A percentile compares a stretch with the other conserved stretches of the same genome.
Conservation (phyloP, 768 basidiomycete genomes). For the Galerina sulciceps region DNA sequence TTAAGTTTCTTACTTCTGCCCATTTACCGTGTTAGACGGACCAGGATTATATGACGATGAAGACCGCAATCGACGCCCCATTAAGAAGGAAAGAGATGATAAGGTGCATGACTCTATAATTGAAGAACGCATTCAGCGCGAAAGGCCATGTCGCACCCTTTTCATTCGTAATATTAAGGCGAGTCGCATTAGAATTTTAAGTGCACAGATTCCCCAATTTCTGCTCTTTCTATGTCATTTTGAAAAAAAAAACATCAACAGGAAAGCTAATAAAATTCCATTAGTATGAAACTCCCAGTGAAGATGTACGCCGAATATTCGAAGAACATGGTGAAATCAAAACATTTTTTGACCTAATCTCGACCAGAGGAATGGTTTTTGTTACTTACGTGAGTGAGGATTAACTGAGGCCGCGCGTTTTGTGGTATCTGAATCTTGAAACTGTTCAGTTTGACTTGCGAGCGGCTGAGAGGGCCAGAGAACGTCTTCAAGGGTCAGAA, state of each 20-base stretch:
- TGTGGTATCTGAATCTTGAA: slow-evolving; percentile 20
- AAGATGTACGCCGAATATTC: slow-evolving; percentile 83
- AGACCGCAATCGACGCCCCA: slow-evolving; percentile 49
- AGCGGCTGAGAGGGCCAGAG: slow-evolving; percentile 90
- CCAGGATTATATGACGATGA: slow-evolving; percentile 62
- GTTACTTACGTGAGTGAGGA: slow-evolving; percentile 88
- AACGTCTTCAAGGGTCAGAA: slow-evolving; percentile 86
- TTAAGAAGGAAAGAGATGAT: slow-evolving; percentile 82
- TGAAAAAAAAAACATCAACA: no score
- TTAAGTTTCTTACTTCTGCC: slow-evolving; percentile 51
- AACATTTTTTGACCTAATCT: slow-evolving; percentile 95
- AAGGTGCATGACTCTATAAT: slow-evolving; percentile 91
- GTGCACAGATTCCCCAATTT: slow-evolving; percentile 6
- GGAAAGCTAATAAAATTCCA: slow-evolving; percentile 24
- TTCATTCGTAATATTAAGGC: slow-evolving; percentile 99
- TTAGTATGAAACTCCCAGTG: slow-evolving; percentile 89
- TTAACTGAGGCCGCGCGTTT: background rate
- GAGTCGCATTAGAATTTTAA: slow-evolving; percentile 44
- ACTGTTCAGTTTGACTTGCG: slow-evolving; percentile 81
- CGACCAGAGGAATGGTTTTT: slow-evolving; percentile 97
- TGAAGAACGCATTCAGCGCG: slow-evolving; percentile 91
- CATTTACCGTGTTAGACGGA: slow-evolving; percentile 65
- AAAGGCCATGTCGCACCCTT: slow-evolving; percentile 92
- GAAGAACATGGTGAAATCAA: slow-evolving; percentile 96
- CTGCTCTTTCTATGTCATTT: slow-evolving; percentile 9